A percentile compares a stretch with the other conserved stretches of the same genome.
These are phyloP conservation scores for Logfia minima DNA, from an alignment of 129 eudicot species.

Conservation along the genomic window DNA sequence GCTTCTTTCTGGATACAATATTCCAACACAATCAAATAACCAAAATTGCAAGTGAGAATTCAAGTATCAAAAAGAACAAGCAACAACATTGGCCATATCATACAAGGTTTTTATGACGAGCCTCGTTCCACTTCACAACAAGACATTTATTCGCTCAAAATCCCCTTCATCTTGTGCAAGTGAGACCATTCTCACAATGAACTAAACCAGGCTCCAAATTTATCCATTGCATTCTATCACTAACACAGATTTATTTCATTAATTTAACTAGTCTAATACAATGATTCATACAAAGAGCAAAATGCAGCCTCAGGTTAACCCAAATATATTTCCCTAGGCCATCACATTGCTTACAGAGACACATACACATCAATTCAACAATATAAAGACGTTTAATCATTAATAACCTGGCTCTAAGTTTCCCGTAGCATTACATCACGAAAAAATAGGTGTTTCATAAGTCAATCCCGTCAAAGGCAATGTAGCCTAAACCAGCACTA, in stretches of 20 bases:
- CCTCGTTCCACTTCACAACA: neutral
- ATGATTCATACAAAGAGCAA: conserved; percentile 12
- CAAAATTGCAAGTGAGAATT: conserved; percentile 9
- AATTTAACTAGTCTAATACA: neutral
- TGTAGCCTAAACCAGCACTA: neutral
- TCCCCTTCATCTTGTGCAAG: neutral
- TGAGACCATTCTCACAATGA: neutral
- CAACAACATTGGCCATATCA: conserved; percentile 13
- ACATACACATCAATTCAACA: neutral
- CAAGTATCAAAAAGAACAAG: conserved; percentile 12
- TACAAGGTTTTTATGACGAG: neutral
- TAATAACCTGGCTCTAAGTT: neutral
- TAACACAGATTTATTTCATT: neutral
- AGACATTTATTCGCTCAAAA: neutral
- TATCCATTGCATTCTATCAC: conserved; percentile 15
- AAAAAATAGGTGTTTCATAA: neutral
- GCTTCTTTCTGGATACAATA: conserved; percentile 48
- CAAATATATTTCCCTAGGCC: neutral
- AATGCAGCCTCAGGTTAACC: conserved; percentile 5
- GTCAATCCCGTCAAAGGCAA: neutral
- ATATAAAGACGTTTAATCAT: neutral
- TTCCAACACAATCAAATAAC: conserved; percentile 15
- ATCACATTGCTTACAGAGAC: neutral
- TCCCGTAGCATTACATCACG: neutral
- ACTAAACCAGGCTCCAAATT: conserved; percentile 3